Evolutionary conservation across 140 eudicot species (phyloP).

Genomic region (Flaveria floridana): DNA sequence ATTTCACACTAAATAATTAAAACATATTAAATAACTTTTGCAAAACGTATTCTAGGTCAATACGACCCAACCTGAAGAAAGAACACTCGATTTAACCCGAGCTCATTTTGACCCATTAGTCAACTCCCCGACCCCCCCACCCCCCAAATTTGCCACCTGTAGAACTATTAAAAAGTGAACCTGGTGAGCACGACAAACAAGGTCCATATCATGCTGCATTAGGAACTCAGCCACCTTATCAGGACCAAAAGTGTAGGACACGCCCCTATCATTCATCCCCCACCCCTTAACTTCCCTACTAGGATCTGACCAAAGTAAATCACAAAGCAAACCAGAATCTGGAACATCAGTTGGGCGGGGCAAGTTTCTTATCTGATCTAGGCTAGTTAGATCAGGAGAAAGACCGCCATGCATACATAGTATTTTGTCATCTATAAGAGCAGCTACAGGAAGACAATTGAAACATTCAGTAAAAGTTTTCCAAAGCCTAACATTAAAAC

Average conservation of each 20-base stretch:
- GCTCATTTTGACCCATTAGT: neutral
- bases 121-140: too few species aligned
- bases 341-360: constrained; percentile 53
- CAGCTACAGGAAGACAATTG: constrained; percentile 58
- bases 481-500: constrained; percentile 54
- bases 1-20: neutral
- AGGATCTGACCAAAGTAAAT: constrained; percentile 58
- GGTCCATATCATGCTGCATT: constrained; percentile 53
- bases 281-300: constrained; percentile 49
- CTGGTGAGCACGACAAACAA: constrained; percentile 56
- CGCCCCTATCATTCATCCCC: constrained; percentile 58
- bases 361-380: constrained; percentile 51
- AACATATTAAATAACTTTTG: neutral
- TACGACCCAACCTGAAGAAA: neutral
- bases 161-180: constrained; percentile 16
- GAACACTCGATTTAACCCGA: neutral
- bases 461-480: constrained; percentile 49
- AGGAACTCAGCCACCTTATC: constrained; percentile 56
- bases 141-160: constrained; percentile 10
- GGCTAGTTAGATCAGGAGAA: constrained; percentile 46
- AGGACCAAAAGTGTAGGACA: constrained; percentile 53
- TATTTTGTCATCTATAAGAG: constrained; percentile 55
- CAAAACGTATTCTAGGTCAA: constrained; percentile 6
- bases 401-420: constrained; percentile 62
- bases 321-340: constrained; percentile 55